Evolutionary conservation across 805 yeast species (phyloP), one percentile per base, ranked within the genome.

Genomic region (Candida incommunis): DNA sequence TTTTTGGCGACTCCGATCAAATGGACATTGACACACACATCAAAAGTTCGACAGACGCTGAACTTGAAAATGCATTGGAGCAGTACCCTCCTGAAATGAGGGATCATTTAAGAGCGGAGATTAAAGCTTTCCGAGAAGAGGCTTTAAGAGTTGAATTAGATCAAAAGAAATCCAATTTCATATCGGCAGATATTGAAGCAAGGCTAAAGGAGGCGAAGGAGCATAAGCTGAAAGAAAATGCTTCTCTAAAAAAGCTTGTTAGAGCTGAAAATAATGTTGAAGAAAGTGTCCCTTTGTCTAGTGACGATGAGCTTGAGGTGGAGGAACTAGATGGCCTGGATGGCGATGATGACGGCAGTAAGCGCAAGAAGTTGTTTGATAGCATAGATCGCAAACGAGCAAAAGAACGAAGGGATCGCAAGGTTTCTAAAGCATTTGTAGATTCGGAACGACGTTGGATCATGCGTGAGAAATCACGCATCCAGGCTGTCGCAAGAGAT

Each of bases 361-460:
- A n/a, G n/a, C n/a, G n/a, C 27, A 25, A 25, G 13, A 25, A 25
- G 13, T 25, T 25, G n/a, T n/a, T n/a, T n/a, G n/a, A n/a, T n/a
- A n/a, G n/a, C n/a, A n/a, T n/a, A n/a, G 27, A 25, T 25, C 27
- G 7, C 18, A 9, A 31, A 16, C 9, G 37, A 9, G 5, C 37
- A 31, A 9, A 5, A 16, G 37, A 5, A 11, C 9, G 18, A 31
- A 5, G n/a, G 20, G n/a, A 31, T n/a, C 7, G 18, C 20, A 31
- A 31, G 18, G n/a, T 31, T 7, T 11, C 76, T 64, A 18, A 54
- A 76, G 58, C 97, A 90, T 47, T 76, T 74, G 61, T 76, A 87
- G 18, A 31, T n/a, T 5, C 20, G 11, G 37, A 31, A n/a, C 9
- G 37, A 16, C 13, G 4, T 7, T 31, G 37, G 37, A 31, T 11